Percentiles rank a stretch among this genome's conserved stretches.
These are phyloP conservation scores for Leccinellum rugosiceps DNA, from an alignment of 768 basidiomycete genomes.

Conservation along the genomic window DNA sequence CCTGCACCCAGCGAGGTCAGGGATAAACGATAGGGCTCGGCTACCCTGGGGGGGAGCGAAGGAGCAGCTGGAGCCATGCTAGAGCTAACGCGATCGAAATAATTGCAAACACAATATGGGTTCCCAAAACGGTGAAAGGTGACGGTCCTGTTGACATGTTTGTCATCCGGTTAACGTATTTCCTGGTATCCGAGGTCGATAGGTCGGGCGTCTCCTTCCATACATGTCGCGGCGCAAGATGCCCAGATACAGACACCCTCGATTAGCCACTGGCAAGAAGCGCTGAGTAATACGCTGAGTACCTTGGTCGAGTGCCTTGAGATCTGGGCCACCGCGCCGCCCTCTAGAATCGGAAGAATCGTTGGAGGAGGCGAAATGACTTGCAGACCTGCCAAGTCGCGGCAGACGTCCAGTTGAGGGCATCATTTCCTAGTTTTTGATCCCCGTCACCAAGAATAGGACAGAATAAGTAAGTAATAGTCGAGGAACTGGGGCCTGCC, in stretches of 20 bases:
- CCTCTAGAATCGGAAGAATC: conserved; percentile 8
- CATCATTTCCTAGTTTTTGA: conserved; percentile 11
- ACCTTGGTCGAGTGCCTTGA: conserved; percentile 13
- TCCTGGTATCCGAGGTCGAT: neutral
- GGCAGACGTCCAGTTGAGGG: neutral
- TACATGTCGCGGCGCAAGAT: conserved; percentile 14
- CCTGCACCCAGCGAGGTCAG: neutral
- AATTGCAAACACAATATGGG: neutral
- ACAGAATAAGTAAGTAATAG: neutral
- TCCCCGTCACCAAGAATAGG: conserved; percentile 18
- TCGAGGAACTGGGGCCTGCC: conserved; percentile 10
- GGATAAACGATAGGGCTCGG: neutral
- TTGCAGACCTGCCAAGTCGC: conserved; percentile 5
- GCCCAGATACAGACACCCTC: conserved; percentile 9
- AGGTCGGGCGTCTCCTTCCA: conserved; percentile 14
- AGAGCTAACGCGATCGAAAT: neutral
- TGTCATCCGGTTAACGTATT: conserved; percentile 2
- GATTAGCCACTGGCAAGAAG: conserved; percentile 9
- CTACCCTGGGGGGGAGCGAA: neutral
- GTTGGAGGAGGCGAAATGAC: conserved; percentile 25
- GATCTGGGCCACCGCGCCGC: conserved; percentile 11
- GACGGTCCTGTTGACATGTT: conserved; percentile 7
- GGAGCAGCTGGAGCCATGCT: neutral
- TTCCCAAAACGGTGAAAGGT: neutral
- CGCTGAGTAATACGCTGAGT: conserved; percentile 1